phyloP scores from a whole-genome alignment of 768 basidiomycete genomes.

The Mycena chlorophos region DNA sequence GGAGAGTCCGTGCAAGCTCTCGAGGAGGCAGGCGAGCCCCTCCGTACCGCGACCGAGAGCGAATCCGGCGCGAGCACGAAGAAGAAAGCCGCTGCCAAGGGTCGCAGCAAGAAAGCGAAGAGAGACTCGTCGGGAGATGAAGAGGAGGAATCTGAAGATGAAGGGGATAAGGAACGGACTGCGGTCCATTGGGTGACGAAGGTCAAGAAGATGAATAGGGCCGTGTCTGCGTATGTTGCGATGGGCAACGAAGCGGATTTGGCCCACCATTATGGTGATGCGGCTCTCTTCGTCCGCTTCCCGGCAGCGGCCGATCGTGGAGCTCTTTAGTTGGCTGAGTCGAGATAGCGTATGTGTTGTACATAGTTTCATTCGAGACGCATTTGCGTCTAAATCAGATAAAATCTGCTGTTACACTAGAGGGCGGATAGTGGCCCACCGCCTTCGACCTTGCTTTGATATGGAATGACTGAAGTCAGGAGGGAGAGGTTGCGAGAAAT shows the following conservation, averaged over 20 bases:
- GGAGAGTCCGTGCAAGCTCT: background rate
- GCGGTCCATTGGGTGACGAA: conserved; percentile 13
- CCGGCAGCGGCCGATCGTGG: too few relatives aligned
- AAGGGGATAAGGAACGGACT: background rate
- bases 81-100: background rate
- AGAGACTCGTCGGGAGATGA: background rate
- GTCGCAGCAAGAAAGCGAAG: background rate
- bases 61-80: background rate
- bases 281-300: conserved; percentile 18
- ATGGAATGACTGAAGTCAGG: too few relatives aligned
- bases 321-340: too few relatives aligned
- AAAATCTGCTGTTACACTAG: too few relatives aligned
- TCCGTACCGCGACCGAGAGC: background rate
- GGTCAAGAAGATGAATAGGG: conserved; percentile 7
- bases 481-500: too few relatives aligned
- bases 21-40: background rate
- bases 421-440: too few relatives aligned
- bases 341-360: too few relatives aligned
- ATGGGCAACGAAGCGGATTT: conserved; percentile 24
- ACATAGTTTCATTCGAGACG: too few relatives aligned
- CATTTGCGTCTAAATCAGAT: too few relatives aligned
- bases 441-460: too few relatives aligned
- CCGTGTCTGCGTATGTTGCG: conserved; percentile 10
- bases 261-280: conserved; percentile 21
- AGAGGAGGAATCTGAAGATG: background rate